Conservation (phyloP, 768 basidiomycete species). For the Calocybe cyanea region DNA sequence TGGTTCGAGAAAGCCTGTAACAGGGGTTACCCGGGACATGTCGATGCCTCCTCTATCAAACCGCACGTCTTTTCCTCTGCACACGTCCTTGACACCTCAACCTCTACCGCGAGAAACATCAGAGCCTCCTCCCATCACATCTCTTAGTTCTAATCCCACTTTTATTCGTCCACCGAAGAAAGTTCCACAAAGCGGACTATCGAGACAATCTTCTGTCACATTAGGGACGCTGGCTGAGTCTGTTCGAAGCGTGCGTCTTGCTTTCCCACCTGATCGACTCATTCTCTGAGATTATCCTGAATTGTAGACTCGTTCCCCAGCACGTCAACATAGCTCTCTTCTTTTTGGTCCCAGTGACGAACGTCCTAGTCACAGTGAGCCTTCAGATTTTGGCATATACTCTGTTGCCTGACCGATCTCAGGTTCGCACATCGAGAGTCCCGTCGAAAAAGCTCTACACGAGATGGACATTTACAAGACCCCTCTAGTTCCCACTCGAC, state of each 20-base stretch:
- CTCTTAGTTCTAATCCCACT: slow-evolving; percentile 60
- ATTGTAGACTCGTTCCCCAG: slow-evolving; percentile 43
- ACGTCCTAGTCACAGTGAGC: slow-evolving; percentile 29
- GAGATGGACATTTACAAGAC: slow-evolving; percentile 79
- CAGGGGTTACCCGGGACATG: slow-evolving; percentile 31
- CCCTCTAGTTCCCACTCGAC: slow-evolving; percentile 64
- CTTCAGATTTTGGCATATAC: slow-evolving; percentile 1
- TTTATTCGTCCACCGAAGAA: slow-evolving; percentile 62
- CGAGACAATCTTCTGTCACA: slow-evolving; percentile 39
- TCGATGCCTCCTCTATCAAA: slow-evolving; percentile 44
- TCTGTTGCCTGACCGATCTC: slow-evolving; percentile 5
- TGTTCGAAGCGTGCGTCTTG: slow-evolving; percentile 47
- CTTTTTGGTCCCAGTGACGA: slow-evolving; percentile 38
- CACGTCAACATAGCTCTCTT: slow-evolving; percentile 50
- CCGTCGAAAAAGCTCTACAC: slow-evolving; percentile 65
- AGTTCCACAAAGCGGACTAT: slow-evolving; percentile 19
- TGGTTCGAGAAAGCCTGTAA: slow-evolving; percentile 26
- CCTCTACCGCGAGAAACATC: slow-evolving; percentile 50
- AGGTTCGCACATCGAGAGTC: slow-evolving; percentile 34
- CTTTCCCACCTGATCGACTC: neutral
- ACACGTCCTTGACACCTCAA: slow-evolving; percentile 69
- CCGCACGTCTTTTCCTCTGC: slow-evolving; percentile 57
- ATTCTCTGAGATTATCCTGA: slow-evolving; percentile 3
- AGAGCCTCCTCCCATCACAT: slow-evolving; percentile 65
- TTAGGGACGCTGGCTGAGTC: slow-evolving; percentile 58